Evolutionary conservation across 2,329 filamentous ascomycete species (phyloP).

Genomic region (Fusarium drepaniforme): DNA sequence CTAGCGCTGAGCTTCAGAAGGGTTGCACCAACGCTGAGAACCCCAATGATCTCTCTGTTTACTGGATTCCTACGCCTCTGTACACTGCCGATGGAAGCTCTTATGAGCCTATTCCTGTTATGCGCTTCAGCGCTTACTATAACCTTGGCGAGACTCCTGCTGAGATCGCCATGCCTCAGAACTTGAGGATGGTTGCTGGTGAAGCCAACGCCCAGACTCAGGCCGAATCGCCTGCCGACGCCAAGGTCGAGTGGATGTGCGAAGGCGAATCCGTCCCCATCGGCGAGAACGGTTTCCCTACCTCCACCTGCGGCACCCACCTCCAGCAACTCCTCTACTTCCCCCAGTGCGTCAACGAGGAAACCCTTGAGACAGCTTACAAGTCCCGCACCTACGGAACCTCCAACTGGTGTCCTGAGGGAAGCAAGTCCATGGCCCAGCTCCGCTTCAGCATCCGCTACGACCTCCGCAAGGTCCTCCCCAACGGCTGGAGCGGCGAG

Average conservation of each 20-base stretch:
- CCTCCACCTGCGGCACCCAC: conserved; percentile 27
- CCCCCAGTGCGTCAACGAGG: conserved; percentile 39
- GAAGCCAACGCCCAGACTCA: conserved; percentile 42
- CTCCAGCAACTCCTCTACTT: conserved; percentile 41
- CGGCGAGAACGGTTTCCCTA: conserved; percentile 36
- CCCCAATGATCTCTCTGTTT: conserved; percentile 59
- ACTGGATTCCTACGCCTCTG: conserved; percentile 59
- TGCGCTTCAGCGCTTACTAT: conserved; percentile 61
- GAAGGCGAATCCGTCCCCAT: conserved; percentile 45
- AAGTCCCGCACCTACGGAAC: conserved; percentile 33
- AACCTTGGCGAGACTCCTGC: conserved; percentile 51
- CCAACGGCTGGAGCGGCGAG: conserved; percentile 58
- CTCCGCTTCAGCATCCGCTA: conserved; percentile 62
- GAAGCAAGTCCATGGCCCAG: conserved; percentile 60
- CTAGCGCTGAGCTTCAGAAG: conserved; percentile 49
- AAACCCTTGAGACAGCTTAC: conserved; percentile 39
- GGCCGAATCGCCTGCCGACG: conserved; percentile 33
- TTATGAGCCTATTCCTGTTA: conserved; percentile 47
- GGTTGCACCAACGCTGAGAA: conserved; percentile 60
- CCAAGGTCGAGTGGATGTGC: conserved; percentile 49
- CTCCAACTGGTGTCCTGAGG: conserved; percentile 53
- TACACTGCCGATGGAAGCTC: conserved; percentile 49
- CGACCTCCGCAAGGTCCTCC: conserved; percentile 56
- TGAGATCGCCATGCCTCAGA: conserved; percentile 58
- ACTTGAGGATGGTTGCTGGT: conserved; percentile 57